Evolutionary conservation across 2,329 filamentous ascomycete species (phyloP), one percentile per base, ranked within the genome.

Genomic region (Hypoxylon sp.): DNA sequence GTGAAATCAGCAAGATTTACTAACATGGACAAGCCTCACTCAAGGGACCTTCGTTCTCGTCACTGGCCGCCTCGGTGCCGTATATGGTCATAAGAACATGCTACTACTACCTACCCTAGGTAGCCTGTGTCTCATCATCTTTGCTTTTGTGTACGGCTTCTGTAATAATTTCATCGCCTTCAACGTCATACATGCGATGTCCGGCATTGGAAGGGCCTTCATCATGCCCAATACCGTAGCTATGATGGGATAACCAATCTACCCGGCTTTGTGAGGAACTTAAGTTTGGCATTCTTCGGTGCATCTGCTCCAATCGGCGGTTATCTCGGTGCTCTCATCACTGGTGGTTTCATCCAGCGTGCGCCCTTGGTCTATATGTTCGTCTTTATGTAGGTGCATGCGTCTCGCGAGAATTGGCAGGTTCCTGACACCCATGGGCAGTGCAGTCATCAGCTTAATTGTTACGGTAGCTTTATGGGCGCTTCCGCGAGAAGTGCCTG

Each of bases 161-260:
- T 60, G 56, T 37, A 52, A 47, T 14, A 60, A 56, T 39, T 65
- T 65, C 30, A 54, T 55, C 4, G 16, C 19, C 11, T 57, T 53
- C 43, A 61, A 65, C 23, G 30, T 56, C 25, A 57, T 61, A 52
- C 57, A 56, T 21, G 84, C 81, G 2, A 70, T 87, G 2, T 79
- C 79, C 0, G 85, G 86, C 0, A 78, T 85, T 9, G 84, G 85
- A 0, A 84, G 82, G 1, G 84, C 81, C 0, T 76, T 85, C 14
- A 73, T 86, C n/a, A 79, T 86, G 74, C 84, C 85, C 0, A 87
- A 86, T 67, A 81, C 82, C 0, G 78, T 87, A 0, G 84, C 84
- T 0, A 79, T 85, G 52, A 75, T 87, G 80, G 79, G 0, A 81
- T 79, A 25, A 84, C 80, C 34, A 80, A 84, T 16, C 81, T 81